Percentiles rank a stretch among this genome's conserved stretches.
Evolutionary conservation across 73 alveolate species (phyloP).

Genomic region (Diophrys appendiculata): DNA sequence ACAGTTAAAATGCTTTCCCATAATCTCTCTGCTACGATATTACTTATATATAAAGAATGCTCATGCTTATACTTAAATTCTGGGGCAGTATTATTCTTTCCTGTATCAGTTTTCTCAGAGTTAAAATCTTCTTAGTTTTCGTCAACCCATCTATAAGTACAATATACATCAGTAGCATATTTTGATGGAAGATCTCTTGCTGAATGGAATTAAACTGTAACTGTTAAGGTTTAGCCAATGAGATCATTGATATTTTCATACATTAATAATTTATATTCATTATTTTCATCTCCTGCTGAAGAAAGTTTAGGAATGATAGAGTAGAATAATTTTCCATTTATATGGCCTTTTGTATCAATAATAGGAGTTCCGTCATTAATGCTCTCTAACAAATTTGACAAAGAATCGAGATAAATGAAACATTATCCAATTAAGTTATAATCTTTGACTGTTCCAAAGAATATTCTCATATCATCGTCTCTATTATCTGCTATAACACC

Average conservation of each 20-base stretch:
- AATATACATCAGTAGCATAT: conserved; percentile 37
- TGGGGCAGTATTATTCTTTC: conserved; percentile 41
- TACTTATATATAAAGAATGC: conserved; percentile 37
- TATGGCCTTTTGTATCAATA: conserved; percentile 54
- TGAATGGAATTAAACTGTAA: conserved; percentile 17
- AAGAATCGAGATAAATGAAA: conserved; percentile 30
- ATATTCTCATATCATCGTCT: conserved; percentile 11
- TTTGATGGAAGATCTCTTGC: conserved; percentile 58
- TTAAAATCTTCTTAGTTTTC: conserved; percentile 32
- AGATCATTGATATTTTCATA: conserved; percentile 34
- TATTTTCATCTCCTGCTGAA: conserved; percentile 30
- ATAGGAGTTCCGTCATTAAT: conserved; percentile 54
- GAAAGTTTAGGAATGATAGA: conserved; percentile 33
- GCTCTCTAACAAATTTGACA: conserved; percentile 45
- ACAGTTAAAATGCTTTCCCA: conserved; percentile 38
- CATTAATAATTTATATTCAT: conserved; percentile 13
- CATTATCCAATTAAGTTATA: conserved; percentile 19
- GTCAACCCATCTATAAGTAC: conserved; percentile 55
- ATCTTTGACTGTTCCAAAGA: conserved; percentile 20
- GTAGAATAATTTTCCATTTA: conserved; percentile 44
- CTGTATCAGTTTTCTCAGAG: conserved; percentile 39
- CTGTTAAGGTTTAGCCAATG: conserved; percentile 44
- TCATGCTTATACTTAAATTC: conserved; percentile 32
- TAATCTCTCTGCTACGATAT: conserved; percentile 27
- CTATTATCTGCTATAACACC: background rate